Percentiles rank a stretch among this genome's conserved stretches.
These are phyloP conservation scores for Colletotrichum camelliae DNA, from an alignment of 2,329 filamentous ascomycete species.

Conservation along the genomic window DNA sequence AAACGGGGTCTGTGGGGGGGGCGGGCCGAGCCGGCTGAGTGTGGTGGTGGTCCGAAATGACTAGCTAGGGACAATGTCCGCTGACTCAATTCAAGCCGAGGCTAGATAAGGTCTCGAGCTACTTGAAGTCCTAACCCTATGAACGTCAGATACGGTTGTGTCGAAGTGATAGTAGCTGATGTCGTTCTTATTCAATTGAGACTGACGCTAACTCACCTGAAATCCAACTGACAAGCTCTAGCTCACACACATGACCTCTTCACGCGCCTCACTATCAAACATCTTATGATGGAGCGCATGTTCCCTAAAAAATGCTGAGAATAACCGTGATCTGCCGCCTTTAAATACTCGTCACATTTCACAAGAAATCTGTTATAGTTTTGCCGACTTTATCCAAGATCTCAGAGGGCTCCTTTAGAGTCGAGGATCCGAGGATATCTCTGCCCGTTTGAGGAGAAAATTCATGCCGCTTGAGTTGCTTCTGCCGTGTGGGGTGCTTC, in stretches of 20 bases:
- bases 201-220: neutral
- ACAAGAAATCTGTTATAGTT: too few species aligned
- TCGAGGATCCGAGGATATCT: neutral
- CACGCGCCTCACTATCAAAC: fast-evolving
- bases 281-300: neutral
- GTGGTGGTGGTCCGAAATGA: neutral
- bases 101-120: neutral
- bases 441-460: neutral
- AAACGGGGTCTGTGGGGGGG: neutral
- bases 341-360: too few species aligned
- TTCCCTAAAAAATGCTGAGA: too few species aligned
- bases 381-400: neutral
- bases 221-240: too few species aligned
- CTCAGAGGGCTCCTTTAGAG: neutral
- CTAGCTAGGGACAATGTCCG: neutral
- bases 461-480: too few species aligned
- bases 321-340: too few species aligned
- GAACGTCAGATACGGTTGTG: neutral
- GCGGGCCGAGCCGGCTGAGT: neutral
- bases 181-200: neutral
- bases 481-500: too few species aligned
- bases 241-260: neutral
- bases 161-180: neutral
- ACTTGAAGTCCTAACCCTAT: neutral
- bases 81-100: neutral